phyloP scores from a whole-genome alignment of 2,329 filamentous ascomycete genomes.

The Colletotrichum cereale region DNA sequence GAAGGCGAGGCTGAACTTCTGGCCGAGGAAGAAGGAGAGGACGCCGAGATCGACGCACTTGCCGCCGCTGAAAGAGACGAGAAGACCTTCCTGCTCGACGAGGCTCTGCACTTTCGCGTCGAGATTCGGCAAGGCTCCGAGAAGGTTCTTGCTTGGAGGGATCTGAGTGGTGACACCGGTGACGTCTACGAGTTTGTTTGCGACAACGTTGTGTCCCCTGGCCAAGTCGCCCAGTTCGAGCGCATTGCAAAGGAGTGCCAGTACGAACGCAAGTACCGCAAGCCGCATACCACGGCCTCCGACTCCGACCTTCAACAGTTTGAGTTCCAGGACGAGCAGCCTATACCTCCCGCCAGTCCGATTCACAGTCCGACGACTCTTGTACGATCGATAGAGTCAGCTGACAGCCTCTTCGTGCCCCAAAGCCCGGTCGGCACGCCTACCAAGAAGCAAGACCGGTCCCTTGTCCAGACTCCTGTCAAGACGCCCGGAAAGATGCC shows the following conservation, averaged over 20 bases:
- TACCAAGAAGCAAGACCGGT: conserved; percentile 52
- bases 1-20: conserved; percentile 95
- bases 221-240: conserved; percentile 84
- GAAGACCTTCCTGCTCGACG: conserved; percentile 96
- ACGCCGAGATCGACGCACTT: conserved; percentile 81
- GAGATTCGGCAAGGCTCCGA: conserved; percentile 85
- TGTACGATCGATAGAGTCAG: conserved; percentile 66
- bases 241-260: conserved; percentile 90
- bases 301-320: conserved; percentile 86
- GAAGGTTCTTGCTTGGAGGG: conserved; percentile 92
- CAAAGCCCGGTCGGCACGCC: conserved; percentile 25
- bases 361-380: conserved; percentile 69
- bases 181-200: conserved; percentile 99
- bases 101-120: conserved; percentile 87
- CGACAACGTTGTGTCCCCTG: conserved; percentile 76
- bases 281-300: conserved; percentile 82
- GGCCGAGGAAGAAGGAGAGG: conserved; percentile 89
- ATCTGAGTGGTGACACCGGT: conserved; percentile 91
- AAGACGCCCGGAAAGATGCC: conserved; percentile 56
- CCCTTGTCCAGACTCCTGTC: conserved; percentile 56
- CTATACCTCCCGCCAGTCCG: conserved; percentile 74
- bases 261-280: conserved; percentile 95
- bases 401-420: conserved; percentile 64
- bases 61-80: conserved; percentile 87
- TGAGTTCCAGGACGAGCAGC: conserved; percentile 76